Evolutionary conservation across 179 eudicot species (phyloP).

Genomic region (Beta corolliflora): DNA sequence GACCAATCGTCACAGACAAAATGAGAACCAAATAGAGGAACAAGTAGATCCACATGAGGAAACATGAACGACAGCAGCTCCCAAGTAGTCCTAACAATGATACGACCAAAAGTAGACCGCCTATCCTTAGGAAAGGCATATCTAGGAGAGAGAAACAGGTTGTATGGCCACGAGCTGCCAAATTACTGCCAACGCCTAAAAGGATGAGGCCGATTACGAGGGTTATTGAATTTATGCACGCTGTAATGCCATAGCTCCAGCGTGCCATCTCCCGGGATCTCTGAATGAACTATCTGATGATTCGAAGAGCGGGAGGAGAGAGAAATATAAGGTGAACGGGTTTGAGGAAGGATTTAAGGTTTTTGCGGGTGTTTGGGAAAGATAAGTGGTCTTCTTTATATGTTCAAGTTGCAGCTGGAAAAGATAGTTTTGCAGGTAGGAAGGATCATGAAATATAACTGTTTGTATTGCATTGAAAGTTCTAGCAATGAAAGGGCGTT

Average conservation of each 20-base stretch:
- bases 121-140: slow-evolving; percentile 15
- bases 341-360: no score
- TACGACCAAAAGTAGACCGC: slow-evolving; percentile 17
- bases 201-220: slow-evolving; percentile 2
- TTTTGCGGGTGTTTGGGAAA: neutral
- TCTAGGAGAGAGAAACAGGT: slow-evolving; percentile 11
- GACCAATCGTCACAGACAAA: slow-evolving; percentile 8
- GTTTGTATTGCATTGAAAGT: neutral
- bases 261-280: slow-evolving; percentile 12
- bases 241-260: slow-evolving; percentile 15
- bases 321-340: neutral
- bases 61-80: slow-evolving; percentile 22
- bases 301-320: neutral
- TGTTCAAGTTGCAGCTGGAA: neutral
- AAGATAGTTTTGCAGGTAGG: neutral
- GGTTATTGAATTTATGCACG: slow-evolving; percentile 1
- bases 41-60: slow-evolving; percentile 32
- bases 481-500: neutral
- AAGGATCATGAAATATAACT: slow-evolving; percentile 12
- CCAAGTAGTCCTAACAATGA: slow-evolving; percentile 29
- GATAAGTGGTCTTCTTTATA: neutral
- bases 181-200: neutral
- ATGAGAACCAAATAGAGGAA: slow-evolving; percentile 5
- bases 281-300: neutral
- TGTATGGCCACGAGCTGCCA: no score